Evolutionary conservation across 1,284 basidiomycete genomes (phyloP), one percentile per base, ranked within the genome.

Genomic region (Dichomitus squalens): DNA sequence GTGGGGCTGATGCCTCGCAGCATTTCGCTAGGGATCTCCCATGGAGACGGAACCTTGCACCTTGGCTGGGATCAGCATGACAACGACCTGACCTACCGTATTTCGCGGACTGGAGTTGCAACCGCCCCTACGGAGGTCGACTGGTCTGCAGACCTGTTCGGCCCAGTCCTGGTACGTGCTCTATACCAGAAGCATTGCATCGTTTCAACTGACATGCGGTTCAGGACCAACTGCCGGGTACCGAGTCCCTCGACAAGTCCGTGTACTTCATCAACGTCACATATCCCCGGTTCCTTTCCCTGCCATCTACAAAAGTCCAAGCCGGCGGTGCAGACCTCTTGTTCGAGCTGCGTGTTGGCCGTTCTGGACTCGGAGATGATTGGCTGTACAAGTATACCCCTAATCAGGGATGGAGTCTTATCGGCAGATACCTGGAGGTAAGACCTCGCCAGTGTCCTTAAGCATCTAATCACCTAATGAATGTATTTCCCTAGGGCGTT

Each of bases 41-140:
- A 66, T 23, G 68, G 70, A 11, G 77, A 79, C 46, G 77, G 78
- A 4, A 74, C 75, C 4, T 61, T 79, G 7, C 77, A 79, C 52
- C 53, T 79, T 1, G 71, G 71, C 3, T 79, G 76, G 56, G 76
- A 79, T 52, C 74, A 78, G 51, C 78, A 78, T 63, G 75, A 76
- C 61, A 77, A 76, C 57, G 59, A 65, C 9, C 68, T 80, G 35
- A 68, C 72, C 55, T 78, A 79, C 56, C 72, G 77, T 9, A 55
- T 73, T 0, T 78, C 78, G 0, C 52, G 69, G 4, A 46, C 67
- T 4, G 75, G 71, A 3, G 65, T 73, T 1, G 73, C 75, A 0
- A 68, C 68, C 1, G 65, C 69, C 51, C 76, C 75, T 0, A 48
- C 55, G 2, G 54, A 61, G 9, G 60, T 64, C 0, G 51, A 53